Percentiles rank a stretch among this genome's conserved stretches.
phyloP scores from a whole-genome alignment of 2,329 filamentous ascomycete species.

The Penicillium sp. region DNA sequence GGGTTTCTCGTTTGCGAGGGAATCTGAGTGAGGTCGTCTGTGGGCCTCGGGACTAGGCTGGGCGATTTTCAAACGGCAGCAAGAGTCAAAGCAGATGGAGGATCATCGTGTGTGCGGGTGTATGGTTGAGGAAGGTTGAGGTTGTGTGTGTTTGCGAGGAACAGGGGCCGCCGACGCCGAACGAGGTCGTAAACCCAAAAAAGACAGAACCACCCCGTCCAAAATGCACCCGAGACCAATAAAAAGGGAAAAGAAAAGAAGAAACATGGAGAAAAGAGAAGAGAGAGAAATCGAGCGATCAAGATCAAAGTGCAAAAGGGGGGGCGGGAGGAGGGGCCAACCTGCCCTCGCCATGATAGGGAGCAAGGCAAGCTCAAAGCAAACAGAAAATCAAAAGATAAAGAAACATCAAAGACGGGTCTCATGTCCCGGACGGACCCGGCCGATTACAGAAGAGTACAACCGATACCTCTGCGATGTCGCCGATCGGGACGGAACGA shows the following conservation, averaged over 20 bases:
- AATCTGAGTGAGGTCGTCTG: background rate
- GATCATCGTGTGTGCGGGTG: background rate
- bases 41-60: background rate
- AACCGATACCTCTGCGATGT: constrained; percentile 45
- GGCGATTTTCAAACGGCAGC: background rate
- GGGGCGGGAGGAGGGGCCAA: constrained; percentile 3
- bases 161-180: constrained; percentile 31
- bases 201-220: constrained; percentile 35
- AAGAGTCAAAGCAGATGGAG: background rate
- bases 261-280: constrained; percentile 1
- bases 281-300: background rate
- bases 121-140: background rate
- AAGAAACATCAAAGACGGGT: constrained; percentile 16
- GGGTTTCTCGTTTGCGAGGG: background rate
- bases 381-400: constrained; percentile 22
- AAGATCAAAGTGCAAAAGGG: constrained; percentile 18
- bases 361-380: constrained; percentile 16
- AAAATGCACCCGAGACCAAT: constrained; percentile 35
- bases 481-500: constrained; percentile 47
- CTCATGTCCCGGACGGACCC: constrained; percentile 24
- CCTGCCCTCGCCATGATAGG: background rate
- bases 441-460: constrained; percentile 45
- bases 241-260: constrained; percentile 6
- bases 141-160: constrained; percentile 5
- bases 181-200: constrained; percentile 32